Conservation (phyloP, 2,329 filamentous ascomycete species). For the Arthroderma sp. region DNA sequence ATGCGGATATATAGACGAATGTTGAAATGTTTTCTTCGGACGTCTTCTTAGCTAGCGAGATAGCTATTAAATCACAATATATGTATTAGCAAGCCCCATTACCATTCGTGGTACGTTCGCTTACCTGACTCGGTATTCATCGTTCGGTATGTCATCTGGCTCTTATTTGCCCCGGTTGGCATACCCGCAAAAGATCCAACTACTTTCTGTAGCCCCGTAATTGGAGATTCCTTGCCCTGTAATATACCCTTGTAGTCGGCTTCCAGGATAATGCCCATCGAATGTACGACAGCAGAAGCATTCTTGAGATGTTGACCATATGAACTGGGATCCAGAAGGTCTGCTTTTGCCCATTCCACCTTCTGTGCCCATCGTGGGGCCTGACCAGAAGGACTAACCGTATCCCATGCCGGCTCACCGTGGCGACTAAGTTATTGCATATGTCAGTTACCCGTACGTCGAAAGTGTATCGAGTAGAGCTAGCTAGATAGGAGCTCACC, state of each 20-base stretch:
- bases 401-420: conserved; percentile 74
- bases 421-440: conserved; percentile 53
- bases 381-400: conserved; percentile 55
- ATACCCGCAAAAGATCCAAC: conserved; percentile 51
- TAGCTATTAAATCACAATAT: conserved; percentile 43
- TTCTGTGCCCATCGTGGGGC: conserved; percentile 70
- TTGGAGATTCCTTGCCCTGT: conserved; percentile 68
- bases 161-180: not conserved
- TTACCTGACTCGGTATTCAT: conserved; percentile 79
- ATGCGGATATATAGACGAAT: conserved; percentile 83
- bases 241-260: conserved; percentile 94
- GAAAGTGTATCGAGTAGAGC: not conserved
- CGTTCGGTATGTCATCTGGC: conserved; percentile 80
- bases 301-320: conserved; percentile 65
- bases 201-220: conserved; percentile 63
- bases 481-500: conserved; percentile 40
- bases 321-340: conserved; percentile 70
- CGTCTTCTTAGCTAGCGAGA: conserved; percentile 70
- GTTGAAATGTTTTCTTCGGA: conserved; percentile 50
- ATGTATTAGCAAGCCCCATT: conserved; percentile 4
- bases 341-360: conserved; percentile 77
- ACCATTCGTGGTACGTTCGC: conserved; percentile 9
- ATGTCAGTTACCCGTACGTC: not conserved
- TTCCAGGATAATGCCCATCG: conserved; percentile 90
- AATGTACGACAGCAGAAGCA: conserved; percentile 81